These are phyloP conservation scores for Mortierella sp. DNA, from an alignment of 371 early-diverging fungal species.

Conservation along the genomic window DNA sequence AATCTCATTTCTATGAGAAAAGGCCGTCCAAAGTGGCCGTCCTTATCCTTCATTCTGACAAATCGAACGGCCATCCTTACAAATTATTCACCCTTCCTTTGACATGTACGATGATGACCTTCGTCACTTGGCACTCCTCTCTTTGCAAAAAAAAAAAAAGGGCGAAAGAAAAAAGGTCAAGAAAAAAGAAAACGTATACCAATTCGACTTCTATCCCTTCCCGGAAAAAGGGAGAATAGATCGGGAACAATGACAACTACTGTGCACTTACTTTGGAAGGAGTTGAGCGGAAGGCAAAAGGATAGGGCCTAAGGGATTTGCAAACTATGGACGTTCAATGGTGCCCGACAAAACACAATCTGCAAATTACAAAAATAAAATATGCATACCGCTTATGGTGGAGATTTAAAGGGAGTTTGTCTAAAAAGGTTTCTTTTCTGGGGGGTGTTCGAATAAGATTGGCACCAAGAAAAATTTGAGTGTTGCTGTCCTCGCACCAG, in stretches of 20 bases:
- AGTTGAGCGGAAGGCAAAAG: neutral
- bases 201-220: neutral
- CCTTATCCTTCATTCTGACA: conserved; percentile 1
- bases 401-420: neutral
- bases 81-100: neutral
- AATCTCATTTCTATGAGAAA: neutral
- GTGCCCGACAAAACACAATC: neutral
- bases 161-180: neutral
- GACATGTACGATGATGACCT: neutral
- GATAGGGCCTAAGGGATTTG: neutral
- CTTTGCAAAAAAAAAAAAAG: neutral
- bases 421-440: conserved; percentile 3
- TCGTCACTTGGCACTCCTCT: neutral
- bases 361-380: neutral
- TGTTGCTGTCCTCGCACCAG: conserved; percentile 1
- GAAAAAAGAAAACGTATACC: neutral
- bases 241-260: neutral
- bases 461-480: neutral
- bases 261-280: neutral
- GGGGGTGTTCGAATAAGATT: neutral
- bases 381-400: conserved; percentile 7
- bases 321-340: neutral
- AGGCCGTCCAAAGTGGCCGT: conserved; percentile 2
- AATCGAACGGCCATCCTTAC: neutral
- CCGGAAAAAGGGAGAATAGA: neutral